Conservation (phyloP, 169 alveolate genomes). For the Plasmodium vinckei region DNA sequence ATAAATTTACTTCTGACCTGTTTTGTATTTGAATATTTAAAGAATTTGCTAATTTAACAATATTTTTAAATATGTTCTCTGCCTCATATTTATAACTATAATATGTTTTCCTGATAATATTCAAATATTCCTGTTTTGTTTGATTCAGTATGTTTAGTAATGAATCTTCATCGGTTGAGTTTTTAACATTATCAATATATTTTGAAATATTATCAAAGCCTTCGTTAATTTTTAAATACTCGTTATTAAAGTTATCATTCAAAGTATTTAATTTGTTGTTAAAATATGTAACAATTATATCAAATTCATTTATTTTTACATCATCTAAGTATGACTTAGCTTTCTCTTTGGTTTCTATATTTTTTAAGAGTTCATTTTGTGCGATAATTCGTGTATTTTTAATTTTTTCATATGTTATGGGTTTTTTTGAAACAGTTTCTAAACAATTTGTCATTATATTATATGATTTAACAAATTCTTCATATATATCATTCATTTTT, state of each 20-base stretch:
- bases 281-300: not conserved
- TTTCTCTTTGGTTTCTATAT: not conserved
- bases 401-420: not conserved
- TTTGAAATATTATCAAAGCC: not conserved
- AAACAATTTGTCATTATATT: slow-evolving; percentile 1
- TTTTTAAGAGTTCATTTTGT: slow-evolving; percentile 10
- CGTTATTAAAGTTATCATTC: not conserved
- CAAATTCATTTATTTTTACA: slow-evolving; percentile 11
- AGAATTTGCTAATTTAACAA: slow-evolving; percentile 18
- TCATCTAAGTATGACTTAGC: slow-evolving; percentile 10
- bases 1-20: not conserved
- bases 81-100: slow-evolving; percentile 13
- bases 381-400: slow-evolving; percentile 9
- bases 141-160: not conserved
- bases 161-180: not conserved
- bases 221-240: slow-evolving; percentile 4
- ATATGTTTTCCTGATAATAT: not conserved
- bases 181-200: slow-evolving; percentile 7
- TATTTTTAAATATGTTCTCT: not conserved
- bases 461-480: not conserved
- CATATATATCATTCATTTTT: not conserved
- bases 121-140: slow-evolving; percentile 2
- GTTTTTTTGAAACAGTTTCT: not conserved
- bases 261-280: not conserved
- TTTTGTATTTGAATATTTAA: not conserved